Evolutionary conservation across 2,329 filamentous ascomycete species (phyloP).

Genomic region (Apiospora aurea): DNA sequence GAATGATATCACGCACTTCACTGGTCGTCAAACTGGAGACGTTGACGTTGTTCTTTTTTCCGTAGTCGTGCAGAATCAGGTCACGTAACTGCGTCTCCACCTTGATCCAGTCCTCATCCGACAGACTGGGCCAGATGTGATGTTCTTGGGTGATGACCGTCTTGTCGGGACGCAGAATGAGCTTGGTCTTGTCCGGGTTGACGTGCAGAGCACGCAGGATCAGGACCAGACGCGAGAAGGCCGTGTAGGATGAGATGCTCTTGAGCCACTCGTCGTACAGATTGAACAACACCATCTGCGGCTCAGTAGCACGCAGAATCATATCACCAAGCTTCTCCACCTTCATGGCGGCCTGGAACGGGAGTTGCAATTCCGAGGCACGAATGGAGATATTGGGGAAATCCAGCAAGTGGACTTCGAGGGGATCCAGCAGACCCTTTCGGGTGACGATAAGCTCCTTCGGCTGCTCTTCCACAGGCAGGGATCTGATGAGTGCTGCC

Average conservation of each 20-base stretch:
- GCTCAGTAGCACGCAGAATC: slow-evolving; percentile 96
- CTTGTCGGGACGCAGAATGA: slow-evolving; percentile 94
- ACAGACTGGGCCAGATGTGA: slow-evolving; percentile 95
- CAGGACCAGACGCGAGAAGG: slow-evolving; percentile 92
- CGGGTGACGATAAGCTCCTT: slow-evolving; percentile 98
- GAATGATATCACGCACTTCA: slow-evolving; percentile 96
- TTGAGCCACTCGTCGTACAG: slow-evolving; percentile 99
- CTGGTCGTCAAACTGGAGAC: slow-evolving; percentile 95
- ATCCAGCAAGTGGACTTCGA: slow-evolving; percentile 96
- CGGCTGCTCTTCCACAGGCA: slow-evolving; percentile 97
- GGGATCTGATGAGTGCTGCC: slow-evolving; percentile 90
- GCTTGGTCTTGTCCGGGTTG: slow-evolving; percentile 98
- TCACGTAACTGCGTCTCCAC: slow-evolving; percentile 97
- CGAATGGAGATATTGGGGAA: slow-evolving; percentile 99
- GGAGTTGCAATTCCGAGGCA: slow-evolving; percentile 93
- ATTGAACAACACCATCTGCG: slow-evolving; percentile 99
- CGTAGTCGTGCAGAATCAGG: slow-evolving; percentile 96
- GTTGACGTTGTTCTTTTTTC: slow-evolving; percentile 99
- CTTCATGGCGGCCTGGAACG: slow-evolving; percentile 99
- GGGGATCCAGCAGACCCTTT: slow-evolving; percentile 94
- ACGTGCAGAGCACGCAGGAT: slow-evolving; percentile 96
- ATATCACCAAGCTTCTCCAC: slow-evolving; percentile 99
- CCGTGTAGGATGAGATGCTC: slow-evolving; percentile 97
- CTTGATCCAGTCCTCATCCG: slow-evolving; percentile 99
- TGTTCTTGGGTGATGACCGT: slow-evolving; percentile 98